Evolutionary conservation across 495 filamentous ascomycete genomes (phyloP).

Genomic region (Lasiosphaeriaceae sp.): DNA sequence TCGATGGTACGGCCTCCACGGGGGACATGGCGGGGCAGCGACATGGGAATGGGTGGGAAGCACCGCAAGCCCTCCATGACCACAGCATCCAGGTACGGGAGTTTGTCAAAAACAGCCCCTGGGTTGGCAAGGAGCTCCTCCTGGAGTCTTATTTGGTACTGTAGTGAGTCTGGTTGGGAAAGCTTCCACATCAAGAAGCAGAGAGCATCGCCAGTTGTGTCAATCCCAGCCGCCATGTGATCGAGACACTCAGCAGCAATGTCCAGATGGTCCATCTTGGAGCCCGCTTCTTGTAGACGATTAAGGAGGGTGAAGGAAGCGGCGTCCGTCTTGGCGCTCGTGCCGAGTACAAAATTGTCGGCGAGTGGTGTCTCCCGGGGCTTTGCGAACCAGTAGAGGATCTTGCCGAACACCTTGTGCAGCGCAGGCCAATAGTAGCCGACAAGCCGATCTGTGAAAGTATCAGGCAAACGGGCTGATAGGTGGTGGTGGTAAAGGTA

Average conservation of each 20-base stretch:
- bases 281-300: slow-evolving; percentile 32
- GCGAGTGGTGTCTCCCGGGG: slow-evolving; percentile 45
- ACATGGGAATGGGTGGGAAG: slow-evolving; percentile 64
- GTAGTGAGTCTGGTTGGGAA: slow-evolving; percentile 47
- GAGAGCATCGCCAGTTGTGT: slow-evolving; percentile 62
- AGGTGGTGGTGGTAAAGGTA: neutral
- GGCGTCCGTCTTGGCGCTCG: slow-evolving; percentile 29
- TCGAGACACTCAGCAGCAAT: slow-evolving; percentile 47
- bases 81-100: slow-evolving; percentile 58
- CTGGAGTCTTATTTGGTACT: slow-evolving; percentile 44
- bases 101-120: slow-evolving; percentile 40
- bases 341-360: slow-evolving; percentile 38
- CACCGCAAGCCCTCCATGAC: slow-evolving; percentile 57
- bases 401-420: slow-evolving; percentile 33
- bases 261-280: slow-evolving; percentile 33
- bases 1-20: slow-evolving; percentile 46
- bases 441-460: slow-evolving; percentile 36
- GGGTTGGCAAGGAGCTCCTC: slow-evolving; percentile 42
- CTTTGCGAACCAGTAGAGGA: slow-evolving; percentile 39
- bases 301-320: slow-evolving; percentile 42
- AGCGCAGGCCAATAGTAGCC: slow-evolving; percentile 37
- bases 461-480: neutral
- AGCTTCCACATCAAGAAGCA: slow-evolving; percentile 67
- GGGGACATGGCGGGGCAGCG: slow-evolving; percentile 59
- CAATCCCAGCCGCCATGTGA: slow-evolving; percentile 60